Evolutionary conservation across 2,329 filamentous ascomycete genomes (phyloP), one percentile per base, ranked within the genome.

Genomic region (Reticulascus tulasneorum): DNA sequence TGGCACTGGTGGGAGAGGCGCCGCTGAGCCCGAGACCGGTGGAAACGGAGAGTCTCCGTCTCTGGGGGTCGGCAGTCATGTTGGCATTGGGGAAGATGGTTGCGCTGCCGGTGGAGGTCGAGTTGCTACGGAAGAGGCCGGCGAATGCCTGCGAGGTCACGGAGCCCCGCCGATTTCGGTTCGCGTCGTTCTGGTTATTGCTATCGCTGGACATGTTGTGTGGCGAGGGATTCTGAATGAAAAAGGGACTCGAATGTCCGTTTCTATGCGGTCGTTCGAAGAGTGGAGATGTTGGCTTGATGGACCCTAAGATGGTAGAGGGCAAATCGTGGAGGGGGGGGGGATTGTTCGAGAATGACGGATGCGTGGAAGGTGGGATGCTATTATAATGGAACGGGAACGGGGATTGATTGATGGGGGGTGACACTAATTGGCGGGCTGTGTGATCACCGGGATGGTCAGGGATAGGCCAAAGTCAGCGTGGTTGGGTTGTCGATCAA

Each of bases 1-100:
- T 45, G 54, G 67, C 48, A 49, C 59, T 73, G 67, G 52, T 77
- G n/a, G 83, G 82, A 5, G 83, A 82, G 16, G 73, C 74, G 46
- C 84, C 84, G 5, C 82, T 84, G n/a, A 88, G 67, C 23, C 85
- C 84, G 16, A 88, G 67, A 22, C 85, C 84, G 5, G 84, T 86
- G 29, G 79, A 82, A 53, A 89, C 77, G 28, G 85, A 90, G 47
- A 89, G 75, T 29, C 85, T 79, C 41, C 84, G 80, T 40, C 79
- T 77, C 44, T 76, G 74, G 46, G 72, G 67, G 36, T 80, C 72
- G 22, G 60, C 58, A 32, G 64, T 55, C n/a, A n/a, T n/a, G n/a
- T n/a, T n/a, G 28, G 58, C 58, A 20, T 38, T 46, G 31, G 72
- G 67, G 47, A 75, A 74, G 26, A 66, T 57, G 18, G 60, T n/a